Percentiles rank a stretch among this genome's conserved stretches.
These are phyloP conservation scores for Areca catechu DNA, from an alignment of 176 grass and related monocot genomes.

Conservation along the genomic window DNA sequence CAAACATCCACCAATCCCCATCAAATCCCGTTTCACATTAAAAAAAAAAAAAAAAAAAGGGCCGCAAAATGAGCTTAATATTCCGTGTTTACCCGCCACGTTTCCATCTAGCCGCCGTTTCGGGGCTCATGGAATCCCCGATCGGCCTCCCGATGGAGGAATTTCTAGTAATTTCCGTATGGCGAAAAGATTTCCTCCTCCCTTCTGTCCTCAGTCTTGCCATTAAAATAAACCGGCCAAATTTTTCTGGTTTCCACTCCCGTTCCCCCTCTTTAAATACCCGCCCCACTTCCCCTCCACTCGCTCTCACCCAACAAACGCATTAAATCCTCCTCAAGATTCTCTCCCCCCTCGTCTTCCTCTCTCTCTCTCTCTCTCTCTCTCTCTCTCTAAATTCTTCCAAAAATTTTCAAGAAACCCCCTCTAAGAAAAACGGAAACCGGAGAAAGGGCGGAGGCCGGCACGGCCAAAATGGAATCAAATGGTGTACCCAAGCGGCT, in stretches of 20 bases:
- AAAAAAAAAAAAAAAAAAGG: too few relatives aligned
- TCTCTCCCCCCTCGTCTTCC: not conserved
- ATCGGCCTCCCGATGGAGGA: not conserved
- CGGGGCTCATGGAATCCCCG: not conserved
- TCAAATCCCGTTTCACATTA: not conserved
- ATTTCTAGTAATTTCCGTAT: conserved; percentile 9
- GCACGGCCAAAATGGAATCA: conserved; percentile 8
- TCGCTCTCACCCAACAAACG: not conserved
- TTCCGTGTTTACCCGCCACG: too few relatives aligned
- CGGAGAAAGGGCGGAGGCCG: not conserved
- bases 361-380: conserved; percentile 5
- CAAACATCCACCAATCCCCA: too few relatives aligned
- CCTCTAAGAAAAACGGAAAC: not conserved
- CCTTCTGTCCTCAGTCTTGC: not conserved
- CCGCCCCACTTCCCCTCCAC: too few relatives aligned
- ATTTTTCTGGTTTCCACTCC: not conserved
- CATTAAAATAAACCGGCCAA: not conserved
- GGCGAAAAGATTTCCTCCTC: too few relatives aligned
- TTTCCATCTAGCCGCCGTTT: not conserved
- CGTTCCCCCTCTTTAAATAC: not conserved
- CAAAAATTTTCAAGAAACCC: not conserved
- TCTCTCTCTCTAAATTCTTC: not conserved
- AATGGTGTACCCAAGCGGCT: conserved; percentile 35
- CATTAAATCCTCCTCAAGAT: not conserved
- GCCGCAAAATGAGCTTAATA: not conserved